Conservation (phyloP, 2,329 filamentous ascomycete species). For the Xylaria sp. region DNA sequence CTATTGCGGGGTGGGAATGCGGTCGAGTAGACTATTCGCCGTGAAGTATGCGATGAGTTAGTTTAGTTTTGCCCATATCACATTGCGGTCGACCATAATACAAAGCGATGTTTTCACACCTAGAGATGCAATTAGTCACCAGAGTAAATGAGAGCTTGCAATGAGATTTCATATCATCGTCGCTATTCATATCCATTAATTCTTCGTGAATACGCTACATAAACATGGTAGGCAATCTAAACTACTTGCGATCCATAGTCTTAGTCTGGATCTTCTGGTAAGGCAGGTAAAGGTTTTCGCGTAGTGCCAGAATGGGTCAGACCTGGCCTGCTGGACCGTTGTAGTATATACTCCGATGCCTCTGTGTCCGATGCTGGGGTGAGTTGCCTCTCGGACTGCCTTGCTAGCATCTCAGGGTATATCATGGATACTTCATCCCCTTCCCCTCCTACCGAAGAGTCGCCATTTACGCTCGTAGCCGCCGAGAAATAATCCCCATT, state of each 20-base stretch:
- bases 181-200: slow-evolving; percentile 31
- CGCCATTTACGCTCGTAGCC: slow-evolving; percentile 33
- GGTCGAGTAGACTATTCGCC: neutral
- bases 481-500: slow-evolving; percentile 43
- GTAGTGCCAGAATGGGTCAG: slow-evolving; percentile 40
- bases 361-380: slow-evolving; percentile 43
- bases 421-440: slow-evolving; percentile 18
- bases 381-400: slow-evolving; percentile 44
- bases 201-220: slow-evolving; percentile 16
- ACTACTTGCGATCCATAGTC: neutral
- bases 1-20: neutral
- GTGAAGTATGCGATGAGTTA: slow-evolving; percentile 20
- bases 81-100: slow-evolving; percentile 5
- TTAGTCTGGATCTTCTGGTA: slow-evolving; percentile 52
- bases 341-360: slow-evolving; percentile 30
- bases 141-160: neutral
- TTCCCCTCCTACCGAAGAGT: slow-evolving; percentile 14
- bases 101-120: slow-evolving; percentile 23
- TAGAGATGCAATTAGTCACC: neutral
- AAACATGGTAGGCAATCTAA: slow-evolving; percentile 5
- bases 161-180: slow-evolving; percentile 11
- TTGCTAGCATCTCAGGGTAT: slow-evolving; percentile 41
- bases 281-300: slow-evolving; percentile 57
- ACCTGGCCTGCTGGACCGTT: slow-evolving; percentile 37
- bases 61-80: neutral